phyloP scores from a whole-genome alignment of 495 filamentous ascomycete genomes.

The Aspergillus carlsbadensis region DNA sequence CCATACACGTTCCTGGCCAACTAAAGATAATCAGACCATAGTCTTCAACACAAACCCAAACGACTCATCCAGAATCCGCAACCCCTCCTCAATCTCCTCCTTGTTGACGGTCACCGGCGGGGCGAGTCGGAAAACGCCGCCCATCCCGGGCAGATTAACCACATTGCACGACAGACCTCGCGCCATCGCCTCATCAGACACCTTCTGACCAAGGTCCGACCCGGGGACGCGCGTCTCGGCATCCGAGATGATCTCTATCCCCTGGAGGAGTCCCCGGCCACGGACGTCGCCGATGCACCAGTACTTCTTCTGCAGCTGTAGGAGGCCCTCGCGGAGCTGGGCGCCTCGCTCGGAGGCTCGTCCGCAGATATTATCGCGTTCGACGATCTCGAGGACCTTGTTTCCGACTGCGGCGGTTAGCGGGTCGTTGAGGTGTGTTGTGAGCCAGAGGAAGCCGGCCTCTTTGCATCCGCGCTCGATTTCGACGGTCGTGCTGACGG shows the following conservation, averaged over 20 bases:
- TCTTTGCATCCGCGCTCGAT: constrained; percentile 42
- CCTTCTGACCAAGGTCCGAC: constrained; percentile 42
- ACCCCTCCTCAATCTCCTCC: constrained; percentile 48
- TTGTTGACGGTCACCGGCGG: constrained; percentile 55
- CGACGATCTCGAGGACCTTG: constrained; percentile 56
- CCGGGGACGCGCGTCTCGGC: constrained; percentile 40
- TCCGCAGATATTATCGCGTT: constrained; percentile 46
- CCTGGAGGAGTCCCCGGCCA: constrained; percentile 52
- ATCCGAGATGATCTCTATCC: constrained; percentile 53
- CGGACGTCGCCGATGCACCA: constrained; percentile 57
- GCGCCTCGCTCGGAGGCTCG: constrained; percentile 38
- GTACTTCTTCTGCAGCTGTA: constrained; percentile 43
- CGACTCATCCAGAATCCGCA: constrained; percentile 47
- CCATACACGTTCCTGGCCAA: background rate
- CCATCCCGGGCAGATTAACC: constrained; percentile 48
- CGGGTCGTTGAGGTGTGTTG: constrained; percentile 54
- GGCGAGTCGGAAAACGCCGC: constrained; percentile 55
- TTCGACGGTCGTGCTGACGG: constrained; percentile 47
- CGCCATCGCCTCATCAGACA: constrained; percentile 45
- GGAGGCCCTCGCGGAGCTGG: constrained; percentile 40
- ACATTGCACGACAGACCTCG: constrained; percentile 55
- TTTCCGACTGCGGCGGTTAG: constrained; percentile 53
- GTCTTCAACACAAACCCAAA: constrained; percentile 29
- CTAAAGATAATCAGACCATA: background rate
- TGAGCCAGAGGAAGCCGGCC: constrained; percentile 28